Evolutionary conservation across 163 green algal species (phyloP).

Genomic region (Botryococcus braunii): DNA sequence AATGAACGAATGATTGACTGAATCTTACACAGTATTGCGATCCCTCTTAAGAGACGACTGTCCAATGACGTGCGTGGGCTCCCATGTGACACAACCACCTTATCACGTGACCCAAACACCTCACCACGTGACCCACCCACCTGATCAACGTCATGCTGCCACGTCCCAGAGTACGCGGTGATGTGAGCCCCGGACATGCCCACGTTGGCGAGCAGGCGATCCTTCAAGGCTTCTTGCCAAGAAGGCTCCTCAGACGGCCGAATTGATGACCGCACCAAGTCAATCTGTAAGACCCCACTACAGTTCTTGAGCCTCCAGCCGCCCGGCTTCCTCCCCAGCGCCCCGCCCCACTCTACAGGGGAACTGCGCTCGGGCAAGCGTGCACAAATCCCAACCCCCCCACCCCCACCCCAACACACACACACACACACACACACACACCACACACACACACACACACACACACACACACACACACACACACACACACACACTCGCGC

Average conservation of each 20-base stretch:
- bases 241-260: constrained; percentile 27
- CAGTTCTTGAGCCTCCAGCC: not conserved
- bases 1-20: too few species aligned
- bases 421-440: not conserved
- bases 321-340: not conserved
- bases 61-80: too few species aligned
- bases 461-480: not conserved
- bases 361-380: not conserved
- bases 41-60: too few species aligned
- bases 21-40: too few species aligned
- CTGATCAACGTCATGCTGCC: constrained; percentile 78
- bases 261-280: constrained; percentile 63
- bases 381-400: not conserved
- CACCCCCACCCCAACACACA: not conserved
- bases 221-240: constrained; percentile 27
- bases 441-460: not conserved
- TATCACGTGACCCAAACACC: too few species aligned
- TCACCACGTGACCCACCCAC: too few species aligned
- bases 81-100: too few species aligned
- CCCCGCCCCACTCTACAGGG: not conserved
- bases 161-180: constrained; percentile 62
- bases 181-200: constrained; percentile 28
- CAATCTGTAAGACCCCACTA: constrained; percentile 45
- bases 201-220: constrained; percentile 28
- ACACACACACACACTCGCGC: not conserved